phyloP scores from a whole-genome alignment of 73 alveolate species.

The Paramecium caudatum region DNA sequence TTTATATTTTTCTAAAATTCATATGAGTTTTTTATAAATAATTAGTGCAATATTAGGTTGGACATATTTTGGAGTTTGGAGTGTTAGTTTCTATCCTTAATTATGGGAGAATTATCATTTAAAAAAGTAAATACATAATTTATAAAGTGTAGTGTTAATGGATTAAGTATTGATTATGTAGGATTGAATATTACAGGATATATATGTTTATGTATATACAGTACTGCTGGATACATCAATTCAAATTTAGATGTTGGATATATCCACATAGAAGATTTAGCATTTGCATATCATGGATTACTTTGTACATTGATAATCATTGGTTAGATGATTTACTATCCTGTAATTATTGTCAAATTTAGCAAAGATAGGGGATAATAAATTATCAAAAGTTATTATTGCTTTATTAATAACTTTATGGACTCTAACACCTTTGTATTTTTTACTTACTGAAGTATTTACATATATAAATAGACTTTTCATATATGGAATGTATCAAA shows the following conservation, averaged over 20 bases:
- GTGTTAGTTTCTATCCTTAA: constrained; percentile 60
- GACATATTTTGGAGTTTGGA: constrained; percentile 59
- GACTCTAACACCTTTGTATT: neutral
- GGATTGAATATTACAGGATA: constrained; percentile 51
- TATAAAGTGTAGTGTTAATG: neutral
- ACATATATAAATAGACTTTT: constrained; percentile 16
- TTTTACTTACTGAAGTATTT: neutral
- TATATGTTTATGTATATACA: constrained; percentile 42
- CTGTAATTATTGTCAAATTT: neutral
- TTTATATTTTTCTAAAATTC: neutral
- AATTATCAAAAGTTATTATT: neutral
- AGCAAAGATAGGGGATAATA: constrained; percentile 47
- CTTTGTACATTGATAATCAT: neutral
- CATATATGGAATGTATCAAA: neutral
- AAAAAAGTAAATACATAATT: neutral
- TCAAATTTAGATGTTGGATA: neutral
- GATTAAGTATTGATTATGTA: constrained; percentile 46
- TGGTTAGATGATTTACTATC: constrained; percentile 20
- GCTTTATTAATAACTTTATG: neutral
- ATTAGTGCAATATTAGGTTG: constrained; percentile 49
- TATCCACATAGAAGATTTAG: constrained; percentile 15
- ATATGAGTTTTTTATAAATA: neutral
- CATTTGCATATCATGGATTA: constrained; percentile 67
- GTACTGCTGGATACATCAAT: constrained; percentile 31
- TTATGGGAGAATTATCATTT: neutral